Conservation (phyloP, 495 filamentous ascomycete species). For the Penicillium coprophilum region DNA sequence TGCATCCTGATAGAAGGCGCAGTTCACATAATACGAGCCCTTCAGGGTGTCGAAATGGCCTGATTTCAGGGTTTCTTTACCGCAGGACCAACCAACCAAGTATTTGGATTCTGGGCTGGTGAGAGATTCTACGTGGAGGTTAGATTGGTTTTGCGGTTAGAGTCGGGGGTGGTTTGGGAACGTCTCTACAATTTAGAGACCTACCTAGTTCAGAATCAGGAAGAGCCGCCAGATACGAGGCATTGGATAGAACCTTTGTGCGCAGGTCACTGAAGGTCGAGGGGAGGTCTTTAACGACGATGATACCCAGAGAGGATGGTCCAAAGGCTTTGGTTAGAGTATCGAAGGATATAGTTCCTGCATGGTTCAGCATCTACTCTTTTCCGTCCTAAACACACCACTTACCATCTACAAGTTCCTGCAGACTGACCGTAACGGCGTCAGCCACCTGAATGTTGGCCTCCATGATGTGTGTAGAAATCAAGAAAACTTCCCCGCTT, state of each 20-base stretch:
- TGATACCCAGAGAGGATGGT: slow-evolving; percentile 85
- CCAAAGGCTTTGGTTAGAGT: slow-evolving; percentile 85
- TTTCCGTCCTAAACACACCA: not conserved
- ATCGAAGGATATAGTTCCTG: slow-evolving; percentile 71
- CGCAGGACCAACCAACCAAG: slow-evolving; percentile 73
- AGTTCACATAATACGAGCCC: slow-evolving; percentile 96
- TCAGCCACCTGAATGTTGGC: slow-evolving; percentile 30
- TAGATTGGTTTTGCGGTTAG: slow-evolving; percentile 11
- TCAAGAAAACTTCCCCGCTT: slow-evolving; percentile 26
- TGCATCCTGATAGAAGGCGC: slow-evolving; percentile 81
- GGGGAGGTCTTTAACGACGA: slow-evolving; percentile 84
- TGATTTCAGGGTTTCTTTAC: slow-evolving; percentile 90
- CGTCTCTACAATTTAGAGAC: slow-evolving; percentile 13
- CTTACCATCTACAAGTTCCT: slow-evolving; percentile 46
- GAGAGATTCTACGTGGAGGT: slow-evolving; percentile 40
- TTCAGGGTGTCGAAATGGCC: slow-evolving; percentile 90
- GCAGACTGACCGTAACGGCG: slow-evolving; percentile 55
- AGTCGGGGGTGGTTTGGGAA: not conserved
- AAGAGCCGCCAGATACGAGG: slow-evolving; percentile 86
- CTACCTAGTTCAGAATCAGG: slow-evolving; percentile 69
- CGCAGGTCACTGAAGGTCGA: slow-evolving; percentile 66
- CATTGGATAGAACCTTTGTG: slow-evolving; percentile 73
- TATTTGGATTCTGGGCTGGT: slow-evolving; percentile 53
- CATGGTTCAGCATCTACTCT: slow-evolving; percentile 4
- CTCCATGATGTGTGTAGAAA: slow-evolving; percentile 16